Evolutionary conservation across 192 early-diverging fungal genomes (phyloP).

Genomic region (Podila epigama): DNA sequence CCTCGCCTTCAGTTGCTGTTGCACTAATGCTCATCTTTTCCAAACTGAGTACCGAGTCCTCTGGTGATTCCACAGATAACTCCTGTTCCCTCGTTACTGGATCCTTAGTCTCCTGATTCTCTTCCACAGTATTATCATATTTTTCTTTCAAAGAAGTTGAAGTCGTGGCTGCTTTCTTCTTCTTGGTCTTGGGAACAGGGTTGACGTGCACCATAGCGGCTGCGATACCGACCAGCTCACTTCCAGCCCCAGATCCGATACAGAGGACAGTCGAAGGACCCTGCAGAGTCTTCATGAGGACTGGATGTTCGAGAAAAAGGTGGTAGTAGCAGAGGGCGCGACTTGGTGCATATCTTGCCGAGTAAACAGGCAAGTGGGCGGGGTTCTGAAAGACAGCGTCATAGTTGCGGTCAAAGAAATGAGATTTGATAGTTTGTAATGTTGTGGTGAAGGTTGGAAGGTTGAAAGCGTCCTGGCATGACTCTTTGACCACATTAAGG

Average conservation of each 20-base stretch:
- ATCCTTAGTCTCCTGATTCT: neutral
- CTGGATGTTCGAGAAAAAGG: constrained; percentile 62
- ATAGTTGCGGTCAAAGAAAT: constrained; percentile 86
- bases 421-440: constrained; percentile 79
- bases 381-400: constrained; percentile 81
- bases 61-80: neutral
- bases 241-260: constrained; percentile 87
- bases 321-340: constrained; percentile 87
- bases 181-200: constrained; percentile 17
- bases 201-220: constrained; percentile 67
- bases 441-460: constrained; percentile 65
- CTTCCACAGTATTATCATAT: too few species aligned
- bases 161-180: constrained; percentile 2
- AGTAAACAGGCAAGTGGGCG: constrained; percentile 78
- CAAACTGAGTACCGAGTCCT: neutral
- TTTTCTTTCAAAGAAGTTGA: neutral
- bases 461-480: constrained; percentile 65
- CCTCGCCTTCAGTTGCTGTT: neutral
- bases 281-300: constrained; percentile 60
- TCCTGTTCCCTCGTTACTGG: neutral
- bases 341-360: constrained; percentile 86
- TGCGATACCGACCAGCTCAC: constrained; percentile 82
- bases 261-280: constrained; percentile 60
- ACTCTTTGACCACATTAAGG: constrained; percentile 68
- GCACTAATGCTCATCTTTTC: neutral